A percentile compares a stretch with the other conserved stretches of the same genome.
Conservation (phyloP, 2,329 filamentous ascomycete genomes). For the Fusarium sterilihyphosum region DNA sequence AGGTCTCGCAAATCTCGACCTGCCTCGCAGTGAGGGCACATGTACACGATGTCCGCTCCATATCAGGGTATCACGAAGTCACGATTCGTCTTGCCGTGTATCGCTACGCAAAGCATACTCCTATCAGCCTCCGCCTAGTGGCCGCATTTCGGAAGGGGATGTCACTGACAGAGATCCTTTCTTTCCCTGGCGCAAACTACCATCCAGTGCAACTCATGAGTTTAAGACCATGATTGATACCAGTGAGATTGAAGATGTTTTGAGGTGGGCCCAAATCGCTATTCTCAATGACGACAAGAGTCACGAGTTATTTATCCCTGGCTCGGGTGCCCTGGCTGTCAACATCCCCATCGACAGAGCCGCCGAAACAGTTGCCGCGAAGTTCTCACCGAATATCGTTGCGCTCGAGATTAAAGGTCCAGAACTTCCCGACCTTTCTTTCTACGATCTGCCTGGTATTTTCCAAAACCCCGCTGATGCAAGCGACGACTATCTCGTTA, state of each 20-base stretch:
- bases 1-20: constrained; percentile 73
- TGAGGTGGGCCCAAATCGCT: constrained; percentile 81
- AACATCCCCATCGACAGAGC: constrained; percentile 49
- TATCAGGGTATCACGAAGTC: constrained; percentile 72
- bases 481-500: constrained; percentile 74
- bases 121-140: constrained; percentile 56
- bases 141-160: constrained; percentile 55
- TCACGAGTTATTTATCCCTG: constrained; percentile 64
- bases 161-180: constrained; percentile 65
- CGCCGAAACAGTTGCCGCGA: constrained; percentile 61
- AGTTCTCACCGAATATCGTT: constrained; percentile 86
- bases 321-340: constrained; percentile 53
- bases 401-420: constrained; percentile 79
- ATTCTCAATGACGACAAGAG: constrained; percentile 73
- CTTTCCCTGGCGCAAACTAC: constrained; percentile 70
- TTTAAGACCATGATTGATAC: constrained; percentile 74
- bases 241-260: constrained; percentile 70
- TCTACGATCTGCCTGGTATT: constrained; percentile 87
- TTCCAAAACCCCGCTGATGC: constrained; percentile 75
- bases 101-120: constrained; percentile 72
- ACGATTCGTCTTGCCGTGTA: constrained; percentile 75
- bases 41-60: constrained; percentile 86
- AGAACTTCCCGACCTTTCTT: constrained; percentile 76
- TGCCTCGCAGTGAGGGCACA: constrained; percentile 75
- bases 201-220: constrained; percentile 56